Percentiles rank a stretch among this genome's conserved stretches.
phyloP scores from a whole-genome alignment of 2,329 filamentous ascomycete genomes.

The Mariannaea elegans region DNA sequence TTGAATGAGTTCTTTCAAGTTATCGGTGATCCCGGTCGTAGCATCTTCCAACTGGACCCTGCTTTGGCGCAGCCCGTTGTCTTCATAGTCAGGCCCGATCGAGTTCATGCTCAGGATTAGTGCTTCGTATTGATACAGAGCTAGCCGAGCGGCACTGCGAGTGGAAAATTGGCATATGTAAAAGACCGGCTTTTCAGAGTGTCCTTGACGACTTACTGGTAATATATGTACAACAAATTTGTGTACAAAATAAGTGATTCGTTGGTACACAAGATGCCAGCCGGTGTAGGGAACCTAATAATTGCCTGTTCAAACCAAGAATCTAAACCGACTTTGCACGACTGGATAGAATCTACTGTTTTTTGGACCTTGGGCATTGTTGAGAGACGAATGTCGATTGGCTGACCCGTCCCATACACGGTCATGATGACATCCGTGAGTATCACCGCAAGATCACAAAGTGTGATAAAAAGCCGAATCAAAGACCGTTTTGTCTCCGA shows the following conservation, averaged over 20 bases:
- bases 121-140: conserved; percentile 23
- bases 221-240: conserved; percentile 29
- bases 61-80: neutral
- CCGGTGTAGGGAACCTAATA: conserved; percentile 14
- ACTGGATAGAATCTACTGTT: neutral
- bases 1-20: conserved; percentile 24
- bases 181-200: neutral
- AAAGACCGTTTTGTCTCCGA: conserved; percentile 17
- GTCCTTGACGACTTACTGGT: conserved; percentile 8
- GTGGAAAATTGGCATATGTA: neutral
- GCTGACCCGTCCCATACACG: conserved; percentile 15
- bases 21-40: conserved; percentile 14
- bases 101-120: conserved; percentile 15
- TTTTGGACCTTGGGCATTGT: neutral
- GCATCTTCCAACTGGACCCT: conserved; percentile 15
- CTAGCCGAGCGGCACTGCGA: conserved; percentile 23
- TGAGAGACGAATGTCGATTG: neutral
- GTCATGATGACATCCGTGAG: conserved; percentile 26
- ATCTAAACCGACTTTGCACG: conserved; percentile 5
- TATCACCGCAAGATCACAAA: conserved; percentile 22
- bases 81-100: neutral
- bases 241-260: conserved; percentile 20
- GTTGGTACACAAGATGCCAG: conserved; percentile 3
- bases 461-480: conserved; percentile 19
- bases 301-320: conserved; percentile 17